A percentile compares a stretch with the other conserved stretches of the same genome.
phyloP scores from a whole-genome alignment of 208 protist species.

The Trypanosoma cruzi region DNA sequence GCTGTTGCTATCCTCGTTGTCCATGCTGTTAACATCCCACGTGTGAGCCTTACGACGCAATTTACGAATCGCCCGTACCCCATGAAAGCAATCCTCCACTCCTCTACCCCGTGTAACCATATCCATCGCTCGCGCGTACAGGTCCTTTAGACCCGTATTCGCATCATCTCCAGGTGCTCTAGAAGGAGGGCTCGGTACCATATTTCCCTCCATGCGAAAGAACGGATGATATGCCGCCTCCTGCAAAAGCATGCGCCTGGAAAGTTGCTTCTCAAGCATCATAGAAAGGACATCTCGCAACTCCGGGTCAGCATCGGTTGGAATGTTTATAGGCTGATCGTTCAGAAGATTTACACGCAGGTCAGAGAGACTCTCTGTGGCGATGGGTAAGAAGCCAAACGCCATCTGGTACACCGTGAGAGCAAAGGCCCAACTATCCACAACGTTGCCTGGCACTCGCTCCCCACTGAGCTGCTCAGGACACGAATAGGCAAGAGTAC shows the following conservation, averaged over 20 bases:
- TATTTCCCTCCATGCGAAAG: constrained; percentile 30
- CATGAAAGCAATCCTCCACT: constrained; percentile 61
- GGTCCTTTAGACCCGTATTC: constrained; percentile 10
- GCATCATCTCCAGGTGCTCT: neutral
- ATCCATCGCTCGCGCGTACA: constrained; percentile 48
- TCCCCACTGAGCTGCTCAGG: constrained; percentile 69
- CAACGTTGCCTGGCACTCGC: constrained; percentile 61
- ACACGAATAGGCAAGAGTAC: constrained; percentile 82
- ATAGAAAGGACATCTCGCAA: constrained; percentile 53
- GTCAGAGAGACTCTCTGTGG: constrained; percentile 2
- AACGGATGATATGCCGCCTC: constrained; percentile 59
- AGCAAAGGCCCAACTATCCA: constrained; percentile 92
- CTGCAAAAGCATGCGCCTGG: constrained; percentile 56
- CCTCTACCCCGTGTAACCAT: constrained; percentile 60
- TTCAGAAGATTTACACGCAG: constrained; percentile 29
- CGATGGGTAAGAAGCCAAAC: constrained; percentile 64
- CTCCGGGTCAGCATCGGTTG: constrained; percentile 27
- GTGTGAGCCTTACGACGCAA: constrained; percentile 44
- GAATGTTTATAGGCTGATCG: constrained; percentile 26
- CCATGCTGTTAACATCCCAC: neutral
- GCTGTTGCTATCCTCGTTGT: constrained; percentile 16
- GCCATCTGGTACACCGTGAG: constrained; percentile 88
- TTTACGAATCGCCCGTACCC: constrained; percentile 47
- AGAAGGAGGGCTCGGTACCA: neutral
- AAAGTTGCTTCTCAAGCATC: constrained; percentile 77